These are phyloP conservation scores for Triglochin maritima DNA, from an alignment of 106 monocot species.

Conservation along the genomic window DNA sequence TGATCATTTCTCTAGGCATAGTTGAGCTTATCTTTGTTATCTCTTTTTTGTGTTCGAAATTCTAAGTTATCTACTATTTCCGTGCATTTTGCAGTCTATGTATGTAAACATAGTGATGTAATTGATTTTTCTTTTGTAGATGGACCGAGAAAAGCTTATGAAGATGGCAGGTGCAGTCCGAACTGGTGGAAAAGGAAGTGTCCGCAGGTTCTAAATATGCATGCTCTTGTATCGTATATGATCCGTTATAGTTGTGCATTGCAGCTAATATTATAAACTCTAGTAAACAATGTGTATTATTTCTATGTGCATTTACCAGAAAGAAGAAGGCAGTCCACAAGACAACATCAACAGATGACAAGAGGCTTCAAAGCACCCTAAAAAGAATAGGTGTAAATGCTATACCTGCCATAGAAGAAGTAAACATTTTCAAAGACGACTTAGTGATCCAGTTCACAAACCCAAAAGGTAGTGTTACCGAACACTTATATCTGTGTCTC, in stretches of 20 bases:
- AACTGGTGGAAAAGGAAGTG: slow-evolving; percentile 28
- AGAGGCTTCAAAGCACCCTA: slow-evolving; percentile 13
- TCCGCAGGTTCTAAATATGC: slow-evolving; percentile 5
- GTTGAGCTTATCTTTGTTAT: too few species aligned
- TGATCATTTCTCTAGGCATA: too few species aligned
- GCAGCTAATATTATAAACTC: too few species aligned
- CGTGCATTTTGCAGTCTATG: too few species aligned
- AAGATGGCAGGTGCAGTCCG: slow-evolving; percentile 29
- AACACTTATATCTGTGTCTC: background rate
- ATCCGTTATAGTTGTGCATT: background rate
- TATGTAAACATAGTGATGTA: background rate
- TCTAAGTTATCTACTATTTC: too few species aligned
- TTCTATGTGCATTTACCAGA: slow-evolving; percentile 4
- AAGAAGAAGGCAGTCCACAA: slow-evolving; percentile 29
- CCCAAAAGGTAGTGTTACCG: slow-evolving; percentile 8
- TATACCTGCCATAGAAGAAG: slow-evolving; percentile 5
- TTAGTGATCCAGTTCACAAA: slow-evolving; percentile 17
- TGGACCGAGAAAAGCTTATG: slow-evolving; percentile 26
- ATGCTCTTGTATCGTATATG: background rate
- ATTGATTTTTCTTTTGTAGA: slow-evolving; percentile 2
- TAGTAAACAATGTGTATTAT: background rate
- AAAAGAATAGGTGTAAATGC: slow-evolving; percentile 12
- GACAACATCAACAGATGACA: slow-evolving; percentile 2
- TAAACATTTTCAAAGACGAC: slow-evolving; percentile 23
- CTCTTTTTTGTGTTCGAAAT: too few species aligned